Evolutionary conservation across 2,329 filamentous ascomycete genomes (phyloP).

Genomic region (Pseudogymnoascus sp.): DNA sequence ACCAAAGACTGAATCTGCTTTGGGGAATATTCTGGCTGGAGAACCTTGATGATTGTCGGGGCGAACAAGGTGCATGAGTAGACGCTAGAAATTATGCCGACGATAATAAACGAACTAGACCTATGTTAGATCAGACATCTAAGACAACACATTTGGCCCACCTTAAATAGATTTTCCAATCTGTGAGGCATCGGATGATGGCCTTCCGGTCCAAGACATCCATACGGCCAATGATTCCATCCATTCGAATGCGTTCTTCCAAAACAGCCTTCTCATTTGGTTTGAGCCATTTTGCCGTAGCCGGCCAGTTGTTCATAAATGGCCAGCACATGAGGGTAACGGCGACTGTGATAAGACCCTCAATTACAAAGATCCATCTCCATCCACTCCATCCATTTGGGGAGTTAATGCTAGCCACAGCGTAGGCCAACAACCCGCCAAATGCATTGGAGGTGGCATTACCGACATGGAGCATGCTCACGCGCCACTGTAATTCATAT

Average conservation of each 20-base stretch:
- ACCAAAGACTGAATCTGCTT: slow-evolving; percentile 32
- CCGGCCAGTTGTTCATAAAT: slow-evolving; percentile 36
- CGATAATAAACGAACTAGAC: slow-evolving; percentile 30
- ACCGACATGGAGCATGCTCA: slow-evolving; percentile 31
- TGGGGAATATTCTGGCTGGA: slow-evolving; percentile 30
- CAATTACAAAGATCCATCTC: slow-evolving; percentile 32
- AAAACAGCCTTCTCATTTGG: slow-evolving; percentile 34
- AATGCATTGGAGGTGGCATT: slow-evolving; percentile 14
- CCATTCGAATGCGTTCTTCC: slow-evolving; percentile 26
- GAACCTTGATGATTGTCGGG: slow-evolving; percentile 36
- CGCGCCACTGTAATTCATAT: slow-evolving; percentile 28
- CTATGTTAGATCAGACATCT: background rate
- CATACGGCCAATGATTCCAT: slow-evolving; percentile 19
- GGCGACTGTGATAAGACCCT: slow-evolving; percentile 23
- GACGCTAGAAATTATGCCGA: slow-evolving; percentile 27
- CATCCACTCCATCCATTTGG: slow-evolving; percentile 20
- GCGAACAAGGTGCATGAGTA: slow-evolving; percentile 35
- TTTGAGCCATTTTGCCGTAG: slow-evolving; percentile 40
- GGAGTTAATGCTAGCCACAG: slow-evolving; percentile 21
- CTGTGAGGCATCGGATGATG: slow-evolving; percentile 20
- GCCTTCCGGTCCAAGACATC: slow-evolving; percentile 13
- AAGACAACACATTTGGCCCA: background rate
- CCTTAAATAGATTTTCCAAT: slow-evolving; percentile 35
- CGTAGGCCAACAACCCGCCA: slow-evolving; percentile 18
- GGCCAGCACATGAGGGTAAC: slow-evolving; percentile 34